Evolutionary conservation across 129 eudicot species (phyloP), one percentile per base, ranked within the genome.

Genomic region (Pseudognaphalium luteoalbum): DNA sequence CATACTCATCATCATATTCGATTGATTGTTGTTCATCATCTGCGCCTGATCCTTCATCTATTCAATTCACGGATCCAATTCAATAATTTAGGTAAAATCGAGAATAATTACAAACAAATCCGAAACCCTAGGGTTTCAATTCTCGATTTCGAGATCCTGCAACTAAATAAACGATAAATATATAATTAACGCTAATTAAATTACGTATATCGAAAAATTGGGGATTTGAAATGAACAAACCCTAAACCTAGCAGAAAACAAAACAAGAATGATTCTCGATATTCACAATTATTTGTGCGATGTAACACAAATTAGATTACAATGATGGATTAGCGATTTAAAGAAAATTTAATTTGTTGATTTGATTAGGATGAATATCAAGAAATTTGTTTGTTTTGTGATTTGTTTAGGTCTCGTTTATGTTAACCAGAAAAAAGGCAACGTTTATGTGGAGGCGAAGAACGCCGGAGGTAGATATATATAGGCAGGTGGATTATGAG

Each of bases 1-100:
- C 84, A 78, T 70, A 73, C 83, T 80, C 87, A 85, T 82, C 84
- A 82, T 81, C 82, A 47, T 80, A 76, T 62, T 25, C 67, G 34
- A 22, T 29, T 62, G 67, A 57, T 57, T 57, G 25, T n/a, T 56
- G 34, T 62, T 62, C 37, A 41, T 81, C 69, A 81, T 77, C 75
- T 81, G 85, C 65, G 79, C 75, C 72, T 81, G 85, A 56, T 81
- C 85, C 17, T 81, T 70, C 85, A 81, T 64, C 64, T 58, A 68
- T 22, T 10, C 4, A 44, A 68, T 35, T 57, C 69, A 42, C 16
- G 32, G n/a, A 44, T 21, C 65, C 44, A 68, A 41, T 28, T 50
- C 50, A 17, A 19, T 44, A 19, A 7, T 60, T 61, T 30, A 14
- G 15, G 7, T 35, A 6, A 75, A 76, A 75, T 81, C 67, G 32